Evolutionary conservation across 306 rosid genomes (phyloP).

Genomic region (Bauhinia variegata): DNA sequence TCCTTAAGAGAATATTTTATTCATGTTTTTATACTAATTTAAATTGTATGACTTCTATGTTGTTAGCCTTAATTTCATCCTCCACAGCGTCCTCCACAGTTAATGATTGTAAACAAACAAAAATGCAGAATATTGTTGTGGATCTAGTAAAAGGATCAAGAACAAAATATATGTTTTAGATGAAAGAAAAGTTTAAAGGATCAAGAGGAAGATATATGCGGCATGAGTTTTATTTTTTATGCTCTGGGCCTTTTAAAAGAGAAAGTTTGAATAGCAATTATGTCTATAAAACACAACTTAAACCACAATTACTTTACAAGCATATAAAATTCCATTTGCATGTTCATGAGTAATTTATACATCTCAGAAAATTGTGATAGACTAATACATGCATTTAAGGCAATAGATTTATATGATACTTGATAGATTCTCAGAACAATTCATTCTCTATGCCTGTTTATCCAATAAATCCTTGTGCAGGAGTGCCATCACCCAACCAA

Average conservation of each 20-base stretch:
- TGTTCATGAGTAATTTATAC: slow-evolving; percentile 17
- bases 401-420: not conserved
- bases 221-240: slow-evolving; percentile 3
- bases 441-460: slow-evolving; percentile 10
- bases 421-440: slow-evolving; percentile 23
- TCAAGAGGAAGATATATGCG: not conserved
- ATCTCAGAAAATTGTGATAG: not conserved
- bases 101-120: slow-evolving; percentile 10
- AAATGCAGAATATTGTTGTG: not conserved
- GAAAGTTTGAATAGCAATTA: slow-evolving; percentile 1
- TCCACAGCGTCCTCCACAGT: not conserved
- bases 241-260: slow-evolving; percentile 12
- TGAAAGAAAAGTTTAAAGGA: no score
- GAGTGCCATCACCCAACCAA: slow-evolving; percentile 83
- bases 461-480: slow-evolving; percentile 49
- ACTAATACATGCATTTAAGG: slow-evolving; percentile 11
- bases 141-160: no score
- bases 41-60: not conserved
- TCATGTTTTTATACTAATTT: no score
- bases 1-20: not conserved
- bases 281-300: not conserved
- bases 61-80: slow-evolving; percentile 2
- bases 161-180: not conserved
- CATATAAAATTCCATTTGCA: slow-evolving; percentile 8
- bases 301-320: slow-evolving; percentile 8